Evolutionary conservation across 2,329 filamentous ascomycete genomes (phyloP).

Genomic region (Verticillium nonalfalfae): DNA sequence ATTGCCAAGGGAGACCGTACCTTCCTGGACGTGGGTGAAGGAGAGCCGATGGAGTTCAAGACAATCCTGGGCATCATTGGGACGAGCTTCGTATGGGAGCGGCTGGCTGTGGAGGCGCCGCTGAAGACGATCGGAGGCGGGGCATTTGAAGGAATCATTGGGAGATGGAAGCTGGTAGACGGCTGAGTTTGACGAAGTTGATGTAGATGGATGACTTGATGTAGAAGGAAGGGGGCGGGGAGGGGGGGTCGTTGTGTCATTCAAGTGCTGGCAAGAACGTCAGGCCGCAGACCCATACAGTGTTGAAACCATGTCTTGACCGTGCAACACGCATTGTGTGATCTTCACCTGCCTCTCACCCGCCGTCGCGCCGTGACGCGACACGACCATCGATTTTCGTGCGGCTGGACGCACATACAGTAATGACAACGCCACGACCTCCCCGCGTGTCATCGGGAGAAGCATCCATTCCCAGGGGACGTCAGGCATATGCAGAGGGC

Average conservation of each 20-base stretch:
- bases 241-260: no score
- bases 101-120: conserved; percentile 8
- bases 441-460: neutral
- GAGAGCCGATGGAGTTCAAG: conserved; percentile 8
- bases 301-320: neutral
- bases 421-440: neutral
- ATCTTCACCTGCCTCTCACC: neutral
- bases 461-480: conserved; percentile 12
- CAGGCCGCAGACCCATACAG: neutral
- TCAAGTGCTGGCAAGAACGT: no score
- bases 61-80: neutral
- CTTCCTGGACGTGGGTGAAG: conserved; percentile 8
- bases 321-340: neutral
- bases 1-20: conserved; percentile 7
- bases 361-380: neutral
- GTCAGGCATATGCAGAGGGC: conserved; percentile 23
- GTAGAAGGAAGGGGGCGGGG: no score
- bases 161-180: conserved; percentile 9
- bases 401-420: neutral
- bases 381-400: neutral
- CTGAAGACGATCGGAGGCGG: conserved; percentile 5
- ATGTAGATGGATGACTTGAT: no score
- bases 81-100: neutral
- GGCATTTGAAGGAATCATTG: conserved; percentile 8
- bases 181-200: neutral